phyloP scores from a whole-genome alignment of 140 eudicot genomes.

The Oenanthe javanica region DNA sequence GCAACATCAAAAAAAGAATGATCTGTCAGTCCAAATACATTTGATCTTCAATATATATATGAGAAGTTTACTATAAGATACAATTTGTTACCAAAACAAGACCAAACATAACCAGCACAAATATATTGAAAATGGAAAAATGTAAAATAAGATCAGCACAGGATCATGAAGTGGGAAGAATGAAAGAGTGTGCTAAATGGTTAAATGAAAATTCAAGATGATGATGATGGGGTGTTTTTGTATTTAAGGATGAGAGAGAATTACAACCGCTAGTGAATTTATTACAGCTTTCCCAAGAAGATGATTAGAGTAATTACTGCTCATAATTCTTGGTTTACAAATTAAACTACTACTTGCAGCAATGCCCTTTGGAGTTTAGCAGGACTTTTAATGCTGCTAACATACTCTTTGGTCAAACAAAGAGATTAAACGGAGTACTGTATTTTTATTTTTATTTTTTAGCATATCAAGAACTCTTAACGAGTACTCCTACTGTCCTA shows the following conservation, averaged over 20 bases:
- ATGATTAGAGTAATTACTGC: background rate
- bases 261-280: conserved; percentile 9
- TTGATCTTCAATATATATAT: background rate
- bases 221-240: conserved; percentile 3
- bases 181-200: background rate
- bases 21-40: background rate
- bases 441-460: no score
- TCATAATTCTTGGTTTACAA: background rate
- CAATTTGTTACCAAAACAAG: background rate
- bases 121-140: background rate
- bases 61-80: background rate
- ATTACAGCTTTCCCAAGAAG: conserved; percentile 4
- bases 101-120: background rate
- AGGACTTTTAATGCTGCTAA: conserved; percentile 1
- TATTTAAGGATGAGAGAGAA: conserved; percentile 7
- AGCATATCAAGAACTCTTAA: no score
- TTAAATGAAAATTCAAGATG: background rate
- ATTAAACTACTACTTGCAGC: background rate
- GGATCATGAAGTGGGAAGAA: background rate
- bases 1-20: background rate
- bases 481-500: no score
- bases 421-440: background rate
- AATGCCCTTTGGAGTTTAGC: background rate
- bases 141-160: background rate
- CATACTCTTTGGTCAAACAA: background rate